These are phyloP conservation scores for Schizochytrium sp. DNA, from an alignment of 108 stramenopile genomes.

Conservation along the genomic window DNA sequence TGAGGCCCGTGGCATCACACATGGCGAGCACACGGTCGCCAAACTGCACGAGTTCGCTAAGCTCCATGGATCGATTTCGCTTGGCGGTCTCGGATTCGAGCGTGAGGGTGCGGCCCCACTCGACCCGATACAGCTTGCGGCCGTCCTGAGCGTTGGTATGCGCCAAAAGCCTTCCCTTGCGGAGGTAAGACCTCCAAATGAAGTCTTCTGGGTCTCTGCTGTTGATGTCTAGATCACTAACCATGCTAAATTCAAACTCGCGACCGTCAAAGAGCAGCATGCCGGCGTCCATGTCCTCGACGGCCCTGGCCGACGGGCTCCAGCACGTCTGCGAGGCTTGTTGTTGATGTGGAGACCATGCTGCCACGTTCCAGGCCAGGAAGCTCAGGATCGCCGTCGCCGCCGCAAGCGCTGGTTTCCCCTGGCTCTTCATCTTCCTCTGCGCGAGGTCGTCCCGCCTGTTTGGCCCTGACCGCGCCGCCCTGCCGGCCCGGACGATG, in stretches of 20 bases:
- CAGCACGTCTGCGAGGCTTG: too few species aligned
- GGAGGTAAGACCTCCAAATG: not conserved
- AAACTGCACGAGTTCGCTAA: slow-evolving; percentile 13
- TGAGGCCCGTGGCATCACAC: slow-evolving; percentile 23
- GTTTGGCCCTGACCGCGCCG: too few species aligned
- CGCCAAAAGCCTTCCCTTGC: not conserved
- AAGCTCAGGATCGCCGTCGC: too few species aligned
- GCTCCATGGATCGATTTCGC: slow-evolving; percentile 22
- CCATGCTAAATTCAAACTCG: not conserved
- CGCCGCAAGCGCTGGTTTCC: too few species aligned
- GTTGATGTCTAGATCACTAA: not conserved
- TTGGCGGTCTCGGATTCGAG: not conserved
- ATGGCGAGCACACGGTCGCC: not conserved
- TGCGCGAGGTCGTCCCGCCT: too few species aligned
- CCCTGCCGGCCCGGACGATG: too few species aligned
- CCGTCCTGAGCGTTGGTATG: not conserved
- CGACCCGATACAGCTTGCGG: not conserved
- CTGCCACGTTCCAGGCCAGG: too few species aligned
- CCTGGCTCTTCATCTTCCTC: too few species aligned
- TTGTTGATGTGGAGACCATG: too few species aligned
- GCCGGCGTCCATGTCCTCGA: not conserved
- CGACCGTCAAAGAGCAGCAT: not conserved
- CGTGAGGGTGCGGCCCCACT: not conserved
- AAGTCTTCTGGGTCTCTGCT: not conserved
- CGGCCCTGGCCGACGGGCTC: not conserved